phyloP scores from a whole-genome alignment of 2,329 filamentous ascomycete genomes.

The Malbranchea cinnamomea region DNA sequence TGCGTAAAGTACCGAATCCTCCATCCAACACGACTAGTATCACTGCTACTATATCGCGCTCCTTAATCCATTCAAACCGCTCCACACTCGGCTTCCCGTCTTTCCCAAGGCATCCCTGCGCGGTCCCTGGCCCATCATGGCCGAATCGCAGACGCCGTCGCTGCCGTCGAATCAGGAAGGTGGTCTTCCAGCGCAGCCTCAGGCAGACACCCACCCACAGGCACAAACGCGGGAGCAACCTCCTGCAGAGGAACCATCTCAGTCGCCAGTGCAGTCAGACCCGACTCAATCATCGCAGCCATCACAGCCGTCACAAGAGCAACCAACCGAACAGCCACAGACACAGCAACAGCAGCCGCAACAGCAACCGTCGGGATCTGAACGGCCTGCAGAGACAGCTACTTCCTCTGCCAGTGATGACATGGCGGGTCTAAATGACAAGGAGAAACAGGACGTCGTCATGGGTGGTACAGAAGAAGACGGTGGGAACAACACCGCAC shows the following conservation, averaged over 20 bases:
- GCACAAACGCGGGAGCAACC: no score
- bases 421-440: conserved; percentile 1
- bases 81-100: no score
- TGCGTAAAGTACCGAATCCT: no score
- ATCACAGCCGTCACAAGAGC: conserved; percentile 12
- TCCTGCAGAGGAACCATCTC: no score
- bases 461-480: conserved; percentile 11
- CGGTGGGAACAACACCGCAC: conserved; percentile 8
- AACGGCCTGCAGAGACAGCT: conserved; percentile 1
- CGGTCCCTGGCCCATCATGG: conserved; percentile 17
- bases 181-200: no score
- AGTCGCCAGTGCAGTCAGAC: no score
- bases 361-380: conserved; percentile 1
- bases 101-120: conserved; percentile 10
- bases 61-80: no score
- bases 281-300: conserved; percentile 11
- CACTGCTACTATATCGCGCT: no score
- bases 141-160: conserved; percentile 17
- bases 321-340: conserved; percentile 8
- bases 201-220: no score
- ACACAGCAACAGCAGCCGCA: conserved; percentile 1
- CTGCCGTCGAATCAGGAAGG: conserved; percentile 8
- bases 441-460: conserved; percentile 6
- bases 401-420: conserved; percentile 3
- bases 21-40: no score